Percentiles rank a stretch among this genome's conserved stretches.
Evolutionary conservation across 2,329 filamentous ascomycete species (phyloP).

Genomic region (Sclerotinia glacialis): DNA sequence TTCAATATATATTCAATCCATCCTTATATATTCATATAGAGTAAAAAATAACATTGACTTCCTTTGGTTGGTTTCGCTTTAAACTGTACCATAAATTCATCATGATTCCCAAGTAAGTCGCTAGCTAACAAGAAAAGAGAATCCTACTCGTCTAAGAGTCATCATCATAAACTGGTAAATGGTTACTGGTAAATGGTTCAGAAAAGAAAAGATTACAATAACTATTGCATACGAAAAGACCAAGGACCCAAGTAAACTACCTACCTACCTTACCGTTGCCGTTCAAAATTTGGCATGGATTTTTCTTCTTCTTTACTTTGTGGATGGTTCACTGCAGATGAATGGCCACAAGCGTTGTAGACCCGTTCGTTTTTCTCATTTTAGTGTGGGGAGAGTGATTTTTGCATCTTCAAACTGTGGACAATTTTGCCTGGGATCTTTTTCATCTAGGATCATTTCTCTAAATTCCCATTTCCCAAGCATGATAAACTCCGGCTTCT

Average conservation of each 20-base stretch:
- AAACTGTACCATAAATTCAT: not conserved
- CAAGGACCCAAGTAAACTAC: conserved; percentile 3
- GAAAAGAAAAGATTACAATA: not conserved
- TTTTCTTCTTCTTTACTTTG: not conserved
- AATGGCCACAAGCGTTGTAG: conserved; percentile 16
- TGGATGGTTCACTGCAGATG: conserved; percentile 20
- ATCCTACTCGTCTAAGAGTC: conserved; percentile 5
- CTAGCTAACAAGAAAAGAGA: not conserved
- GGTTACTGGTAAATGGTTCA: no score
- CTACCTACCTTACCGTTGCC: not conserved
- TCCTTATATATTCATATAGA: not conserved
- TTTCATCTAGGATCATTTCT: no score
- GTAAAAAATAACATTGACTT: not conserved
- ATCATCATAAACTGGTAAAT: no score
- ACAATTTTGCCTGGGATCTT: conserved; percentile 21
- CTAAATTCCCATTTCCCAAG: no score
- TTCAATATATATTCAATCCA: no score
- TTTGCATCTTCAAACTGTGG: not conserved
- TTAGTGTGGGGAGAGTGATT: conserved; percentile 21
- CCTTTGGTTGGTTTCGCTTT: not conserved
- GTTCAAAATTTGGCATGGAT: conserved; percentile 6
- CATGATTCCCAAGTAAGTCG: not conserved
- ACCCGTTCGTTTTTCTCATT: conserved; percentile 12
- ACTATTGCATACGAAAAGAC: not conserved
- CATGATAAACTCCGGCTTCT: conserved; percentile 18